Conservation (phyloP, 495 filamentous ascomycete species). For the Letharia lupina region DNA sequence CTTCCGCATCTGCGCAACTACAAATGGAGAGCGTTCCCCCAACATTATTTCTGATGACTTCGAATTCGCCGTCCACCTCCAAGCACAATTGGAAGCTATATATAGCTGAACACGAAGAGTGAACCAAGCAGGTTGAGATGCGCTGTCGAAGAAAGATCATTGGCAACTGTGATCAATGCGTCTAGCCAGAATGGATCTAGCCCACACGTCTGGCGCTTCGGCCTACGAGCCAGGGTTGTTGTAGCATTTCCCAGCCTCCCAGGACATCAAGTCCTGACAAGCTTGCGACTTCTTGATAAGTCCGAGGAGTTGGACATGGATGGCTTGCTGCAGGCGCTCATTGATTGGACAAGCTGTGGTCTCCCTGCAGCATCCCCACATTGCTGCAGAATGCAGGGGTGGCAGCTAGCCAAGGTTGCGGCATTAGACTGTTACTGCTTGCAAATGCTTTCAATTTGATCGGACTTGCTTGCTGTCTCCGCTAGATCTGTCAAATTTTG, state of each 20-base stretch:
- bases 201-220: constrained; percentile 11
- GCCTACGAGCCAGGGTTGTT: background rate
- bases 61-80: background rate
- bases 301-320: background rate
- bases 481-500: background rate
- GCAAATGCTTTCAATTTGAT: background rate
- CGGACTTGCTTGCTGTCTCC: constrained; percentile 2
- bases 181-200: constrained; percentile 14
- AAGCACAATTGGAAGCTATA: constrained; percentile 11
- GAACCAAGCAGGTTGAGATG: constrained; percentile 8
- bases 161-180: constrained; percentile 2
- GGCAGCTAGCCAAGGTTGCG: constrained; percentile 8
- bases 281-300: constrained; percentile 9
- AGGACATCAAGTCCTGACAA: constrained; percentile 1
- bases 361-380: constrained; percentile 21
- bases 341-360: constrained; percentile 12
- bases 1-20: constrained; percentile 5
- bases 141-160: constrained; percentile 11
- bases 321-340: background rate
- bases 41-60: constrained; percentile 1
- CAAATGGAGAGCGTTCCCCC: constrained; percentile 4
- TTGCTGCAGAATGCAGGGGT: constrained; percentile 22
- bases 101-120: constrained; percentile 13
- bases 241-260: background rate
- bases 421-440: constrained; percentile 2